Evolutionary conservation across 257 asterid genomes (phyloP).

Genomic region (Lycium barbarum): DNA sequence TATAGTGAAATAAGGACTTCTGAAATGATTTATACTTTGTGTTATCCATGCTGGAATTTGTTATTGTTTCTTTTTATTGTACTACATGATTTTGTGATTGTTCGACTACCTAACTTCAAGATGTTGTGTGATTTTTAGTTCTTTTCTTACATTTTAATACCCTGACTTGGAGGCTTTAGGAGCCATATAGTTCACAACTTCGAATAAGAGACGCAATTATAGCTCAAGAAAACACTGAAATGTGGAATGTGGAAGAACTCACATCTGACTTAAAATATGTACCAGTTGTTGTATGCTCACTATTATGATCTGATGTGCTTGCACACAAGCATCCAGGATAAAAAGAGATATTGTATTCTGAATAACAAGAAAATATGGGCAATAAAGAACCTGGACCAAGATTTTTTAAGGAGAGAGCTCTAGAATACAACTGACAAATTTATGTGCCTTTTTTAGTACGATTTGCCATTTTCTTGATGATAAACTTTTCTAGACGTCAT

Average conservation of each 20-base stretch:
- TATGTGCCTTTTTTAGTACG: no score
- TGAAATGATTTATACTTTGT: neutral
- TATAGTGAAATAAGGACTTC: neutral
- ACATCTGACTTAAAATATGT: neutral
- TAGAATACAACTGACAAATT: no score
- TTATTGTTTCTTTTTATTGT: neutral
- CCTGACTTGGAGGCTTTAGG: neutral
- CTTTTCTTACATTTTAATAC: neutral
- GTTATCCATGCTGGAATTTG: neutral
- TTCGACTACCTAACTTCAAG: neutral
- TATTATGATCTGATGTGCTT: neutral
- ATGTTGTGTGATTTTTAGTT: neutral
- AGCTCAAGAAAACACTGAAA: neutral
- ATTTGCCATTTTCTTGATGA: no score
- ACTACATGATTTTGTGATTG: neutral
- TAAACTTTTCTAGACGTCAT: no score
- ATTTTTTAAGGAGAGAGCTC: no score
- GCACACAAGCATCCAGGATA: neutral
- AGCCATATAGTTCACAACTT: neutral
- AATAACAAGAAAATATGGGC: no score
- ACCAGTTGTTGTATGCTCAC: no score
- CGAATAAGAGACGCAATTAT: neutral
- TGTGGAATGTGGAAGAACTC: neutral
- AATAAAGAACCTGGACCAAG: no score
- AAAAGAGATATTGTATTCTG: no score